Conservation (phyloP, 2,329 filamentous ascomycete species). For the Apiospora arundinis region DNA sequence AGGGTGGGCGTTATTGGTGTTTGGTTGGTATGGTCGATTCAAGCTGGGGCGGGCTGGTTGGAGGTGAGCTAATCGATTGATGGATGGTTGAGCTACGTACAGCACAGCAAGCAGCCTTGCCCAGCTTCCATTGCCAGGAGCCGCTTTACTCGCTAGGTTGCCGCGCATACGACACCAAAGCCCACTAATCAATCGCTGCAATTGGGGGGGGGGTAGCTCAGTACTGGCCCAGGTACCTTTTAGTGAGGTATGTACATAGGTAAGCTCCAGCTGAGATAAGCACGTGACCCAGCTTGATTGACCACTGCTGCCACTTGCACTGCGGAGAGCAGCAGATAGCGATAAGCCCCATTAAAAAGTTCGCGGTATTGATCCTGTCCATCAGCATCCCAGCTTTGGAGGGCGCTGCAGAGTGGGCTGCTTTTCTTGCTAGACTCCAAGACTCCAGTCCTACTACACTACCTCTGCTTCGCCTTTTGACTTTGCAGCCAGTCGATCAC, state of each 20-base stretch:
- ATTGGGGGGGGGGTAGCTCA: not conserved
- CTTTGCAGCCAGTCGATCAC: not conserved
- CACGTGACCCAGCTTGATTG: not conserved
- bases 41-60: conserved; percentile 13
- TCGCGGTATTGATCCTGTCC: conserved; percentile 4
- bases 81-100: conserved; percentile 4
- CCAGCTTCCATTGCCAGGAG: no score
- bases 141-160: conserved; percentile 20
- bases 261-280: not conserved
- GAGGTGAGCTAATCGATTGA: conserved; percentile 20
- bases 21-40: conserved; percentile 7
- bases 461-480: not conserved
- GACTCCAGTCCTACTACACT: not conserved
- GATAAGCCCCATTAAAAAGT: conserved; percentile 26
- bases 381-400: conserved; percentile 16
- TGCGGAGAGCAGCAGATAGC: not conserved
- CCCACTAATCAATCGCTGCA: conserved; percentile 3
- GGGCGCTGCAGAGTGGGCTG: conserved; percentile 9
- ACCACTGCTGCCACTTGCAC: not conserved
- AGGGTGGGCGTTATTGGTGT: not conserved
- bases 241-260: not conserved
- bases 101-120: conserved; percentile 15
- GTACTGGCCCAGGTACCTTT: not conserved
- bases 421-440: conserved; percentile 1
- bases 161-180: conserved; percentile 29